Evolutionary conservation across 805 yeast genomes (phyloP), one percentile per base, ranked within the genome.

Genomic region (Vanderwaltozyma polyspora): DNA sequence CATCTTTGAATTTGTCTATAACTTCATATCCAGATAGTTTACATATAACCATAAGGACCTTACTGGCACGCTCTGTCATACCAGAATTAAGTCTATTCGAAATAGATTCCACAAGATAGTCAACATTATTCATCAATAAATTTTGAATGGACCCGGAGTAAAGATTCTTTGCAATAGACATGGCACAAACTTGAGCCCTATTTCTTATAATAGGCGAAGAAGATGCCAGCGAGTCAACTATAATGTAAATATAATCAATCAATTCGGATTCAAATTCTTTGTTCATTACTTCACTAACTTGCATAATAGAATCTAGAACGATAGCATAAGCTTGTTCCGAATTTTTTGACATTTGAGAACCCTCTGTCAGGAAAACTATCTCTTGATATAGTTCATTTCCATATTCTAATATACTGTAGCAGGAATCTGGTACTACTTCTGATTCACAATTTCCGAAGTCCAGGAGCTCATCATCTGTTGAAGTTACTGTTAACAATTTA

Each of bases 81-180:
- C 86, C 75, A 3, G 80, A 71, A 19, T 84, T 74, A 34, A 91
- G 60, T 41, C 70, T 72, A 19, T 75, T 56, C 3, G 94, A 79
- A n/a, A 86, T 62, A 0, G 85, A 61, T 51, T 91, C 96, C 12
- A 86, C 62, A 14, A 89, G 56, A 49, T 87, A 87, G 46, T 89
- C 95, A 37, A 76, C 67, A 51, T 86, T 89, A 18, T 73, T 74
- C 25, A 67, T 47, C 2, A 91, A 64, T 38, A 89, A 50, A 3
- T 56, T 55, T 23, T 61, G 61, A 2, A 87, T 55, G 0, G 84
- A 73, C 0, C 79, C 79, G 23, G 61, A 46, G 39, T 77, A 79
- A 10, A 76, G 59, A 4, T 62, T 52, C 8, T 55, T 43, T 0
- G 83, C 70, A 5, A 87, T 59, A 3, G 71, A 60, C 14, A 60